Evolutionary conservation across 768 basidiomycete genomes (phyloP).

Genomic region (Fomitopsis pulvina): DNA sequence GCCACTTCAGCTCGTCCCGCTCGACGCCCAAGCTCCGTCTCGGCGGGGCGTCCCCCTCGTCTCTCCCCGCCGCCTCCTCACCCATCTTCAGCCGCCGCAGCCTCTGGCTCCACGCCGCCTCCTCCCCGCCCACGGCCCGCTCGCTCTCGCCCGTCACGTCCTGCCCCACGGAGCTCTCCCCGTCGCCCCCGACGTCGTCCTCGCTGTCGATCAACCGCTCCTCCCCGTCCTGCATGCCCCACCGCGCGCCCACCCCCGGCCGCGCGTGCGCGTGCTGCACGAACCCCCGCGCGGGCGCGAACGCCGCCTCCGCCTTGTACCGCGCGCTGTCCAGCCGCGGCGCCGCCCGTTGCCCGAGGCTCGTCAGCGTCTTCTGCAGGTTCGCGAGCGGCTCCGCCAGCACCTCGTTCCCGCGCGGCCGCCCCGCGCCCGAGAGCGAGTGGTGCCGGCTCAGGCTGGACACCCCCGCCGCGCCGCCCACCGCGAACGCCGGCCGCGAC

Average conservation of each 20-base stretch:
- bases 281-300: constrained; percentile 53
- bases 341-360: constrained; percentile 35
- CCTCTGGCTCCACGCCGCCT: constrained; percentile 12
- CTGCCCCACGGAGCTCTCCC: constrained; percentile 11
- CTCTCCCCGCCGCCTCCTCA: constrained; percentile 14
- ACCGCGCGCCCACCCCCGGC: constrained; percentile 6
- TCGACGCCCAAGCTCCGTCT: constrained; percentile 20
- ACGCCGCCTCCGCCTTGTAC: constrained; percentile 67
- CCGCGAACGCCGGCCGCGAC: constrained; percentile 5
- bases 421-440: constrained; percentile 26
- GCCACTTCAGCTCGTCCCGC: constrained; percentile 56
- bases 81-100: constrained; percentile 28
- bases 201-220: constrained; percentile 32
- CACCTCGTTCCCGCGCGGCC: constrained; percentile 7
- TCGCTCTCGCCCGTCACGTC: constrained; percentile 12
- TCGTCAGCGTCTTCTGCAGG: constrained; percentile 38
- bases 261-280: constrained; percentile 31
- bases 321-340: constrained; percentile 56
- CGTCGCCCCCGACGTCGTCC: constrained; percentile 24
- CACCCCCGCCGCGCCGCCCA: not conserved
- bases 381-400: constrained; percentile 26
- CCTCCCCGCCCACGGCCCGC: constrained; percentile 8
- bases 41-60: constrained; percentile 11
- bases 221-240: constrained; percentile 29
- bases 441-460: constrained; percentile 29